phyloP scores from a whole-genome alignment of 352 stramenopile species.

The Phytophthora uliginosa region DNA sequence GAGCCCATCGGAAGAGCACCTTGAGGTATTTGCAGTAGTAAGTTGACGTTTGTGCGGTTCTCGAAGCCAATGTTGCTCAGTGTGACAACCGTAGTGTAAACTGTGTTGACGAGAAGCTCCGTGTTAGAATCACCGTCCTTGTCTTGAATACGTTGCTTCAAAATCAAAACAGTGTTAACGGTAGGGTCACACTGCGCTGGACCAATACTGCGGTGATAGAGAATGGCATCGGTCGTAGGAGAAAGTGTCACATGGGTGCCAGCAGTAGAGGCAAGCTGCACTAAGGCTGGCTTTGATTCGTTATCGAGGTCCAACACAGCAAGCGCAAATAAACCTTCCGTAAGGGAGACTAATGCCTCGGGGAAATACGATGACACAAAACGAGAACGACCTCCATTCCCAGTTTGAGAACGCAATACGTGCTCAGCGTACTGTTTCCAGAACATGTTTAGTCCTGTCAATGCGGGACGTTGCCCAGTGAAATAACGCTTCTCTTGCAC shows the following conservation, averaged over 20 bases:
- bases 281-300: constrained; percentile 20
- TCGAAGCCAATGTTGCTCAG: constrained; percentile 64
- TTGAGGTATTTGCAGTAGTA: constrained; percentile 77
- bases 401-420: constrained; percentile 18
- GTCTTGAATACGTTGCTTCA: constrained; percentile 61
- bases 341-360: constrained; percentile 50
- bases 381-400: neutral
- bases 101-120: constrained; percentile 62
- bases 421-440: constrained; percentile 72
- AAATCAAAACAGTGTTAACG: constrained; percentile 52
- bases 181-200: constrained; percentile 23
- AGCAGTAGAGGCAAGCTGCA: constrained; percentile 24
- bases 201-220: constrained; percentile 68
- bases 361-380: constrained; percentile 77
- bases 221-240: constrained; percentile 35
- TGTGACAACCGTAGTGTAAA: constrained; percentile 62
- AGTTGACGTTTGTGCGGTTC: constrained; percentile 42
- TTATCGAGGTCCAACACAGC: constrained; percentile 59
- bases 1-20: constrained; percentile 56
- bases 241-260: constrained; percentile 27
- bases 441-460: constrained; percentile 60
- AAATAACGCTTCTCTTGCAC: constrained; percentile 57
- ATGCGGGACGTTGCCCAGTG: constrained; percentile 29
- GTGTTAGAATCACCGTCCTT: constrained; percentile 23
- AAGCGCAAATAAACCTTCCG: constrained; percentile 65